These are phyloP conservation scores for Babesia bovis DNA, from an alignment of 169 alveolate genomes.

Conservation along the genomic window DNA sequence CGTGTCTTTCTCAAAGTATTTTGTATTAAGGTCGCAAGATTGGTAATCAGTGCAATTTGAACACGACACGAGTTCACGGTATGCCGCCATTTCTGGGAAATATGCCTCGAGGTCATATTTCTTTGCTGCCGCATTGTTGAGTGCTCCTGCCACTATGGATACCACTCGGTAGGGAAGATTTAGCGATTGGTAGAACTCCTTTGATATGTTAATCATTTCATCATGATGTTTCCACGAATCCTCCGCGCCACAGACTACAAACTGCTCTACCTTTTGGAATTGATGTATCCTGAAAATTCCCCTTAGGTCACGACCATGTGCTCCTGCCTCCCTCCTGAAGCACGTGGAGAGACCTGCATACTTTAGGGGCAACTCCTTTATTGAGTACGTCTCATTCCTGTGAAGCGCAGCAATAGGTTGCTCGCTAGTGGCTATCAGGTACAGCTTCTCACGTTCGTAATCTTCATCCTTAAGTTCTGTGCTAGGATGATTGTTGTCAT, in stretches of 20 bases:
- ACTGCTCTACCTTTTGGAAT: conserved; percentile 98
- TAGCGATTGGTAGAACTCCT: conserved; percentile 93
- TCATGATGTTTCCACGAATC: conserved; percentile 84
- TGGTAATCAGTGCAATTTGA: conserved; percentile 99
- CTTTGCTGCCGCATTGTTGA: conserved; percentile 98
- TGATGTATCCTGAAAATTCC: conserved; percentile 99
- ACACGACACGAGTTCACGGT: conserved; percentile 97
- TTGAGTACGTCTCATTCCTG: conserved; percentile 82
- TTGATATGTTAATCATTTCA: conserved; percentile 93
- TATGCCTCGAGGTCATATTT: conserved; percentile 99
- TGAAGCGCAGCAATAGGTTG: conserved; percentile 98
- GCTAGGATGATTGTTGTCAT: background rate
- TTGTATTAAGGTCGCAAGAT: conserved; percentile 73
- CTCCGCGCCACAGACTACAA: conserved; percentile 93
- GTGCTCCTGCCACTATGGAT: conserved; percentile 98
- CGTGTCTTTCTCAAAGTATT: conserved; percentile 63
- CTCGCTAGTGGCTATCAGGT: conserved; percentile 98
- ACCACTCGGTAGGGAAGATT: conserved; percentile 95
- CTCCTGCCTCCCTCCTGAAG: conserved; percentile 99
- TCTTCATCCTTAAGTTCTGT: conserved; percentile 24
- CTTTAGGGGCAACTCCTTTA: conserved; percentile 86
- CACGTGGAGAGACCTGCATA: conserved; percentile 97
- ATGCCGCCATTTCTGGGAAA: conserved; percentile 97
- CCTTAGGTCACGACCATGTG: conserved; percentile 98
- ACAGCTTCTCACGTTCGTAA: conserved; percentile 83